Base-by-base conservation (phyloP, 2,329 filamentous ascomycete species). In the Stenocarpella maydis region DNA sequence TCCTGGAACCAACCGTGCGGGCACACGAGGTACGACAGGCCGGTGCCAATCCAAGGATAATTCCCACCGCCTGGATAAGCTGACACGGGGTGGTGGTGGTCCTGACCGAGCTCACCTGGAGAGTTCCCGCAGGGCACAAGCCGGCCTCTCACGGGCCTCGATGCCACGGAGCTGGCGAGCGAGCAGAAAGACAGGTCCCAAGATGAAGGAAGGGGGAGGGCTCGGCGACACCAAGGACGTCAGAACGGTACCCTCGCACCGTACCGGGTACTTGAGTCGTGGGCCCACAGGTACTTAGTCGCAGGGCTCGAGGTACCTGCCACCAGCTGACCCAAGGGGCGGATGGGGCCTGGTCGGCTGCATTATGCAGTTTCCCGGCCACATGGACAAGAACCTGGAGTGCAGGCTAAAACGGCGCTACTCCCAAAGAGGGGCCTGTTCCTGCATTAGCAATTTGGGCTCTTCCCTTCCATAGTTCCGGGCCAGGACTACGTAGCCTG, bases 381-480 rank as follows among this genome's bases (percentile, higher is more conserved):
- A 71, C 67, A 69, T 69, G 69, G 65, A 68, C 47, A 69, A 69
- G 53, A 69, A 69, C 68, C 68, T 65, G 65, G 68, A 65, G 60
- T 68, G 58, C 70, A 71, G 70, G 49, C 70, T 71, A 70, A 68
- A 70, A 70, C 70, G 54, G 21, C 49, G 61, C 65, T 45, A 61
- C 65, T 53, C 68, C 53, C 14, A 65, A 70, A 65, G 8, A 43
- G 65, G 68, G 43, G 63, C 47, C 49, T 63, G 70, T 71, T 70
- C 70, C 70, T 71, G 70, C 70, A 71, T 71, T 71, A 71, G 70
- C 60, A 65, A 63, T 49, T 63, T 63, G 49, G 58, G 41, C 58
- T 49, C 58, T 37, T 63, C 34, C 41, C 58, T 63, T 63, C 58
- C 58, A 63, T 49, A 43, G 43, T 63, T 63, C 58, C 58, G 58